A percentile compares a stretch with the other conserved stretches of the same genome.
Conservation (phyloP, 2,329 filamentous ascomycete genomes). For the Fusarium stilboides region DNA sequence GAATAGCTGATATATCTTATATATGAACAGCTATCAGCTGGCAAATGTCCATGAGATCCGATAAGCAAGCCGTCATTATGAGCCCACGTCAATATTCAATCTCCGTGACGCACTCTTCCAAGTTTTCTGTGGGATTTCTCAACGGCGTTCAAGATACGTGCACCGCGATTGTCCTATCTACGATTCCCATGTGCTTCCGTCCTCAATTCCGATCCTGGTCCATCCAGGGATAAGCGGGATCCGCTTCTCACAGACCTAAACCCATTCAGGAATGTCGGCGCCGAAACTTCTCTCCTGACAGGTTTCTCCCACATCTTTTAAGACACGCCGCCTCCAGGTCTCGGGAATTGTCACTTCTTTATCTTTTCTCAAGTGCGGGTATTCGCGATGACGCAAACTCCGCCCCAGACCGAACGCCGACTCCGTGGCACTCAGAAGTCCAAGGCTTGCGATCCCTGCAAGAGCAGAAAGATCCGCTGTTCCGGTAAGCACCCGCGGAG, state of each 20-base stretch:
- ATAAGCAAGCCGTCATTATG: background rate
- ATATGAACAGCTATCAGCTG: background rate
- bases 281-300: slow-evolving; percentile 9
- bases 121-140: background rate
- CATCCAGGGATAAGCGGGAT: accelerated
- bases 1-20: background rate
- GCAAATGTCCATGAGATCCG: background rate
- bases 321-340: slow-evolving; percentile 5
- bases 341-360: background rate
- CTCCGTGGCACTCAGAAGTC: slow-evolving; percentile 34
- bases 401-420: slow-evolving; percentile 6
- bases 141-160: slow-evolving; percentile 1
- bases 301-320: background rate
- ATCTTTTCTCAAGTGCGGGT: background rate
- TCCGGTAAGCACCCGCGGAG: slow-evolving; percentile 28
- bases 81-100: background rate
- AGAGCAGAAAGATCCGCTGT: slow-evolving; percentile 43
- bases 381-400: slow-evolving; percentile 15
- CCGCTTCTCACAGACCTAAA: background rate
- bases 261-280: slow-evolving; percentile 36
- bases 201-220: background rate
- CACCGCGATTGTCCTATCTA: background rate
- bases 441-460: slow-evolving; percentile 46
- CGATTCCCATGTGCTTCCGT: background rate
- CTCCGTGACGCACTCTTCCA: background rate